phyloP scores from a whole-genome alignment of 2,329 filamentous ascomycete species.

The Plenodomus lindquistii region DNA sequence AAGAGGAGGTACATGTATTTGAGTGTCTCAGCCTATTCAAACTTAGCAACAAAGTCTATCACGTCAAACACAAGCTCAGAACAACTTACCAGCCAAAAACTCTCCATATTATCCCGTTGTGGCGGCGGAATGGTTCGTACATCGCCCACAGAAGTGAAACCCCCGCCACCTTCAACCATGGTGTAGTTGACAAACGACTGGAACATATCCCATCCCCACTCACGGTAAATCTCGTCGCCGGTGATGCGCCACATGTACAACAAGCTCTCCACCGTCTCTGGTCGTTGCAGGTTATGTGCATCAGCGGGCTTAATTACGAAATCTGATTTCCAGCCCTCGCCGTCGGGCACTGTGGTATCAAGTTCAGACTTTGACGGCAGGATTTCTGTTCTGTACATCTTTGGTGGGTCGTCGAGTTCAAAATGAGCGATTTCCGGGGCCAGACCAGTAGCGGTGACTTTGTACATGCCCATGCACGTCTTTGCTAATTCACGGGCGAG shows the following conservation, averaged over 20 bases:
- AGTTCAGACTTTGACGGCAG: conserved; percentile 50
- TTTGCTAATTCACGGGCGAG: conserved; percentile 91
- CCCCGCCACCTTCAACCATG: conserved; percentile 73
- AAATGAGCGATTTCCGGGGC: conserved; percentile 95
- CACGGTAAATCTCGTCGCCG: conserved; percentile 81
- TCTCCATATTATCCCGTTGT: conserved; percentile 91
- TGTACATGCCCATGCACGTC: conserved; percentile 98
- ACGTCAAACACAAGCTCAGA: neutral
- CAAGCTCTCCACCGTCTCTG: conserved; percentile 93
- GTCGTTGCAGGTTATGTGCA: conserved; percentile 88
- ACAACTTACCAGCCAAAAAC: conserved; percentile 85
- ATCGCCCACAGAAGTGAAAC: conserved; percentile 80
- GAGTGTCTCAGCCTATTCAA: conserved; percentile 88
- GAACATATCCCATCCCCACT: conserved; percentile 99
- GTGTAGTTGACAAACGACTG: conserved; percentile 86
- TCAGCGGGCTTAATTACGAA: conserved; percentile 81
- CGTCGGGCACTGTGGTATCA: conserved; percentile 29
- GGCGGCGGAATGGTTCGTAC: conserved; percentile 72
- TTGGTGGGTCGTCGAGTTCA: conserved; percentile 70
- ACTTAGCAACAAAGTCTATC: too few relatives aligned
- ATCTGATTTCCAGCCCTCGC: conserved; percentile 74
- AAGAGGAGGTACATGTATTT: conserved; percentile 98
- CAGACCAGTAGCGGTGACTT: conserved; percentile 85
- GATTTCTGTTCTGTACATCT: conserved; percentile 56
- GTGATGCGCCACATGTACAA: conserved; percentile 99